Evolutionary conservation across 1,284 basidiomycete genomes (phyloP).

Genomic region (Omphalotus olearius): DNA sequence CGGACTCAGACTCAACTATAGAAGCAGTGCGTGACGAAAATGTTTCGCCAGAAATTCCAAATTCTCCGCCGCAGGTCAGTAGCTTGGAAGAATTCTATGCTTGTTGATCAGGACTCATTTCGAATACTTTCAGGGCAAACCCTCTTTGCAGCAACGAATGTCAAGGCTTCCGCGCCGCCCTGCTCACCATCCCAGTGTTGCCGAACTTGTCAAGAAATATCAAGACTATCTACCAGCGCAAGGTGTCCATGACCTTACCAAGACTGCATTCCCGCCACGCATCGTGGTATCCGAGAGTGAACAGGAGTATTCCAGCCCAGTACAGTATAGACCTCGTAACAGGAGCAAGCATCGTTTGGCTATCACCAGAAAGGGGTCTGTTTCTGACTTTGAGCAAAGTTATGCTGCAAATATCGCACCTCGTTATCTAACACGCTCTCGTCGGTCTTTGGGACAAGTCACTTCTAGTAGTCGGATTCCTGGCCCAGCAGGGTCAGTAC

Average conservation of each 20-base stretch:
- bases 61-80: not conserved
- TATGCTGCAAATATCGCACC: slow-evolving; percentile 87
- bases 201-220: slow-evolving; percentile 83
- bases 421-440: slow-evolving; percentile 52
- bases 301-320: slow-evolving; percentile 47
- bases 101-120: not conserved
- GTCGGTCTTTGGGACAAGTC: slow-evolving; percentile 33
- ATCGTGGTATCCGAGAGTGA: slow-evolving; percentile 66
- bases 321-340: slow-evolving; percentile 34
- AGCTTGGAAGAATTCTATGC: not conserved
- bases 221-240: slow-evolving; percentile 72
- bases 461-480: slow-evolving; percentile 44
- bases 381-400: slow-evolving; percentile 84
- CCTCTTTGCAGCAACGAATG: slow-evolving; percentile 21
- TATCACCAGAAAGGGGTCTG: slow-evolving; percentile 51
- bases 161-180: slow-evolving; percentile 74
- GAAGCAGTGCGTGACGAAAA: slow-evolving; percentile 11
- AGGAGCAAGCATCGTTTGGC: slow-evolving; percentile 42
- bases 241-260: slow-evolving; percentile 64
- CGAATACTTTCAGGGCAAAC: not conserved
- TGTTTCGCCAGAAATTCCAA: slow-evolving; percentile 2
- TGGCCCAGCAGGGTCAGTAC: slow-evolving; percentile 40
- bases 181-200: slow-evolving; percentile 62
- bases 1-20: slow-evolving; percentile 17
- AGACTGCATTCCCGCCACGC: slow-evolving; percentile 59